Conservation (phyloP, 495 filamentous ascomycete genomes). For the Xylaria intraflava region DNA sequence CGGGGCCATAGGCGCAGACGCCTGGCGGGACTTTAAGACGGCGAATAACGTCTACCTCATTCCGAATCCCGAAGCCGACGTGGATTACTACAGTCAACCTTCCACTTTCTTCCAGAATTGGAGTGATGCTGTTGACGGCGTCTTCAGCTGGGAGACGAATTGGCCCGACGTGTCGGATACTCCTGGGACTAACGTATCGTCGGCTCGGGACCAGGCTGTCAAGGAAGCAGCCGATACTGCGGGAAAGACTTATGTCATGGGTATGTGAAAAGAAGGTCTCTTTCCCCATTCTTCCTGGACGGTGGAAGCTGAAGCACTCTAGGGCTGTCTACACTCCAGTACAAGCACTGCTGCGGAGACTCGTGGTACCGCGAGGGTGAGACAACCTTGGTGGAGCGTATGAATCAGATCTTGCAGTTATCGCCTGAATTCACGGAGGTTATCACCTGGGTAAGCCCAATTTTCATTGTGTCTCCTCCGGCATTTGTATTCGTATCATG, state of each 20-base stretch:
- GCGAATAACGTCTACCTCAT: constrained; percentile 26
- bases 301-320: constrained; percentile 8
- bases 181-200: constrained; percentile 18
- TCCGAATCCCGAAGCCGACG: constrained; percentile 24
- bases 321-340: constrained; percentile 29
- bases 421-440: constrained; percentile 29
- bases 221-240: constrained; percentile 19
- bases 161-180: constrained; percentile 26
- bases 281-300: background rate
- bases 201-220: constrained; percentile 15
- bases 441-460: constrained; percentile 23
- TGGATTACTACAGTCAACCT: constrained; percentile 19
- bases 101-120: constrained; percentile 18
- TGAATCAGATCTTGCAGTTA: constrained; percentile 26
- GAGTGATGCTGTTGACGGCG: constrained; percentile 24
- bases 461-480: background rate
- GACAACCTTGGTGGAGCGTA: constrained; percentile 31
- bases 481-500: background rate
- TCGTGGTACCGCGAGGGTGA: constrained; percentile 41
- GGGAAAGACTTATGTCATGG: constrained; percentile 34
- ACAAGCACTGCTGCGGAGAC: constrained; percentile 32
- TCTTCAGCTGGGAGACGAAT: constrained; percentile 32
- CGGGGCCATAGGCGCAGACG: constrained; percentile 13
- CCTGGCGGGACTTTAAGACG: constrained; percentile 24
- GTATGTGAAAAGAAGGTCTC: constrained; percentile 13